Evolutionary conservation across 192 early-diverging fungal species (phyloP).

Genomic region (Umbelopsis isabellina): DNA sequence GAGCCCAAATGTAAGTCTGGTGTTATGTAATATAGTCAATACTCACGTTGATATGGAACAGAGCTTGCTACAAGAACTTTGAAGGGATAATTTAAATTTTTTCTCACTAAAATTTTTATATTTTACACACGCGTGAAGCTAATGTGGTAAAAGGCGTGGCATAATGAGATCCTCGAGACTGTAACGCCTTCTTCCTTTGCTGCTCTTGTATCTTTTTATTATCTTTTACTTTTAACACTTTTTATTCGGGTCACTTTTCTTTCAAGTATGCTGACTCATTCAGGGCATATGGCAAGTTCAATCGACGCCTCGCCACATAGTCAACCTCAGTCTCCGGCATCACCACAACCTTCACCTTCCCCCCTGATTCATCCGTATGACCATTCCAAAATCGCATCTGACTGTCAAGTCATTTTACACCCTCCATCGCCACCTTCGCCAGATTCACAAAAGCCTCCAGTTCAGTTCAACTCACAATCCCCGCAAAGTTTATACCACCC

Average conservation of each 20-base stretch:
- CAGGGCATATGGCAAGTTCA: constrained; percentile 1
- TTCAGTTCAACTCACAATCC: constrained; percentile 17
- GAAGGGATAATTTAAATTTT: background rate
- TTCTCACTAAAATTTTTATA: background rate
- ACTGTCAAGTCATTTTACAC: constrained; percentile 12
- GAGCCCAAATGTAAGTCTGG: no score
- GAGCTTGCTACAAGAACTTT: background rate
- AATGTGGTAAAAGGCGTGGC: background rate
- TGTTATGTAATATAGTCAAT: no score
- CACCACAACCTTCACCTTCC: constrained; percentile 3
- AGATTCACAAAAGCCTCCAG: background rate
- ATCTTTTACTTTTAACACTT: background rate
- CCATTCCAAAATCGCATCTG: background rate
- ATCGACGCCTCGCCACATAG: constrained; percentile 7
- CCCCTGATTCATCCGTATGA: constrained; percentile 19
- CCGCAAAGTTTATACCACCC: constrained; percentile 23
- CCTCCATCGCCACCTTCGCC: constrained; percentile 1
- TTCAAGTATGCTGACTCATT: constrained; percentile 16
- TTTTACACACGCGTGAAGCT: constrained; percentile 6
- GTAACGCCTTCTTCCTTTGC: constrained; percentile 13
- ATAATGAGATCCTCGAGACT: background rate
- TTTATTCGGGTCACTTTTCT: background rate
- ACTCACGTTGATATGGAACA: no score
- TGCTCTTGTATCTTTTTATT: constrained; percentile 6
- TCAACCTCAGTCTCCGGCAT: constrained; percentile 14